Base-by-base conservation (phyloP, 1,139 yeast genomes). In the Hemisphaericaspora xylofermentans region DNA sequence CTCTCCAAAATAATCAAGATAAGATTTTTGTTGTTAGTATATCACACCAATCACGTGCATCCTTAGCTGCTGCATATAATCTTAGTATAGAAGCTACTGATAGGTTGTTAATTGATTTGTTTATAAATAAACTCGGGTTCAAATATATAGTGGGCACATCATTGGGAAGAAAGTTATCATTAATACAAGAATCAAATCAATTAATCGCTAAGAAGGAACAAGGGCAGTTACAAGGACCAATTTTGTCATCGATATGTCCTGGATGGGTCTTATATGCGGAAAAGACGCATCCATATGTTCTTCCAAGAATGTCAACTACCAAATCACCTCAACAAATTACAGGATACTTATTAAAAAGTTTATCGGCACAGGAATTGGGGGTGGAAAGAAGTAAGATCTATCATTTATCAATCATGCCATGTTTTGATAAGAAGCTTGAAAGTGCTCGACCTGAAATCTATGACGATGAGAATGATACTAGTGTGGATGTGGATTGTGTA, bases 261-360 rank as follows among this genome's bases (percentile, higher is more conserved):
- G 99, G 99, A 0, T 93, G 96, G 91, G 95, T 94, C 0, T 72
- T 94, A 28, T 93, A 93, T 56, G 96, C 93, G 0, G 98, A 93
- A 56, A 93, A 93, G 68, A 91, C 97, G 0, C 97, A 93, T 60
- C 95, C 95, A 0, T 82, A 86, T 47, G 69, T 93, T 16, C 66
- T 89, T 19, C 85, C 91, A 0, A 44, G 67, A 46, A 47, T 84
- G 40, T 71, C 84, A 17, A 72, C 74, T 25, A 84, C 86, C 38
- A 88, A 88, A 55, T 87, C 96, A 1, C 94, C 98, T 2, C 98
- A 93, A 63, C 97, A 88, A 58, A 84, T 93, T 41, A 88, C 97
- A 0, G 98, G 98, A 0, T 68, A 81, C 21, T 55, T 91, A 34
- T 61, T 91, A 40, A 89, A 91, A 59, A 63, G 69, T n/a, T 57